Evolutionary conservation across 192 early-diverging fungal species (phyloP).

Genomic region (Coemansia sp.): DNA sequence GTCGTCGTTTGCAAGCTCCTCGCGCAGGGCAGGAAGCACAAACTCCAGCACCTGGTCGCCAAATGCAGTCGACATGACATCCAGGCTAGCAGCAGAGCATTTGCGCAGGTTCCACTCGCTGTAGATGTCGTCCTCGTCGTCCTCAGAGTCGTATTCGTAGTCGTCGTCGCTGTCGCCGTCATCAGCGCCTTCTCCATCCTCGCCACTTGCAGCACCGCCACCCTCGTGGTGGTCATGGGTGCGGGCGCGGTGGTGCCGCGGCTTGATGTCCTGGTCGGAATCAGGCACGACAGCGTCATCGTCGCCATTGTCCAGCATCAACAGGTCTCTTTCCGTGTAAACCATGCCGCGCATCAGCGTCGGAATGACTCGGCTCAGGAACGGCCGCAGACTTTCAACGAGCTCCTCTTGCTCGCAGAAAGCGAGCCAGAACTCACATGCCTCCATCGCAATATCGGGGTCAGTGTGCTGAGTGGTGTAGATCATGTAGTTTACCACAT

Average conservation of each 20-base stretch:
- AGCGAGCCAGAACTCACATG: conserved; percentile 98
- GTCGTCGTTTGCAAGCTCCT: conserved; percentile 76
- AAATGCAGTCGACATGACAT: conserved; percentile 89
- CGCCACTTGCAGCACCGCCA: conserved; percentile 22
- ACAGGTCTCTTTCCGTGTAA: conserved; percentile 89
- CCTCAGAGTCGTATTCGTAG: conserved; percentile 79
- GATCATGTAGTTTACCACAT: conserved; percentile 94
- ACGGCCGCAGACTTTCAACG: conserved; percentile 68
- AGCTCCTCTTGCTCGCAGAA: conserved; percentile 92
- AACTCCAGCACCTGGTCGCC: conserved; percentile 79
- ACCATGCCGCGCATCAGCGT: conserved; percentile 95
- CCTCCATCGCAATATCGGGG: conserved; percentile 90
- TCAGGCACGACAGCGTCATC: conserved; percentile 89
- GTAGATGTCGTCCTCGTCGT: conserved; percentile 84
- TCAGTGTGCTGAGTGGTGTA: conserved; percentile 86
- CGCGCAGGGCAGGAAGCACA: conserved; percentile 83
- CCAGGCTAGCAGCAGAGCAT: conserved; percentile 95
- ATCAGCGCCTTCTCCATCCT: conserved; percentile 25
- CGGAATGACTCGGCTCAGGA: conserved; percentile 78
- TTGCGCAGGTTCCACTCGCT: conserved; percentile 98
- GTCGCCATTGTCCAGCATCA: conserved; percentile 73
- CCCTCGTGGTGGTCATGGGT: conserved; percentile 67
- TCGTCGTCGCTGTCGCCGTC: conserved; percentile 76
- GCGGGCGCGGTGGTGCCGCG: conserved; percentile 84
- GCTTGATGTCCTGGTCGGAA: conserved; percentile 89